Percentiles rank a stretch among this genome's conserved stretches.
Evolutionary conservation across 2,329 filamentous ascomycete species (phyloP).

Genomic region (Ascosphaera aggregata): DNA sequence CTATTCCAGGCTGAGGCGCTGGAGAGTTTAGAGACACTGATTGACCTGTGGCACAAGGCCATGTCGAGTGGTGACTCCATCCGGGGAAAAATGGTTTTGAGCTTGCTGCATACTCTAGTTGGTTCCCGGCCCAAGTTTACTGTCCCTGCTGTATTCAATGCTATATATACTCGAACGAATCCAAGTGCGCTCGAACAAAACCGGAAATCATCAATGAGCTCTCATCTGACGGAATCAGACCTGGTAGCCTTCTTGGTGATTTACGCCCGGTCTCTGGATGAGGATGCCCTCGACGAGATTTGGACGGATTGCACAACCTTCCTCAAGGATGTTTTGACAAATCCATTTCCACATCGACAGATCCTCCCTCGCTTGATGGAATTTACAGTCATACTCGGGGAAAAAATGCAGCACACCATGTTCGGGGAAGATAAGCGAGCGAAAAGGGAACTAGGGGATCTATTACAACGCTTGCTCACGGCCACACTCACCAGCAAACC

Average conservation of each 20-base stretch:
- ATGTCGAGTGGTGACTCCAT: constrained; percentile 23
- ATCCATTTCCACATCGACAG: constrained; percentile 86
- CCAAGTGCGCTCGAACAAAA: constrained; percentile 53
- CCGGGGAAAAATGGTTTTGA: constrained; percentile 46
- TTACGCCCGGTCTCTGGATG: constrained; percentile 73
- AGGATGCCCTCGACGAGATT: constrained; percentile 95
- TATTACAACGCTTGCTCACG: constrained; percentile 67
- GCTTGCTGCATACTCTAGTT: constrained; percentile 72
- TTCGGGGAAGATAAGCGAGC: constrained; percentile 88
- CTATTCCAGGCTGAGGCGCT: constrained; percentile 79
- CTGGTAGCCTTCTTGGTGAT: constrained; percentile 75
- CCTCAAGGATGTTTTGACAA: constrained; percentile 66
- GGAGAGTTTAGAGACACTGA: constrained; percentile 78
- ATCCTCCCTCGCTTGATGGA: constrained; percentile 68
- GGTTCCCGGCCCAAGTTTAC: constrained; percentile 78
- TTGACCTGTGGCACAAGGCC: constrained; percentile 52
- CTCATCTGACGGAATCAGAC: constrained; percentile 60
- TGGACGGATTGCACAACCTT: constrained; percentile 91
- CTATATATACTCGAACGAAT: constrained; percentile 86
- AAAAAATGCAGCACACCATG: constrained; percentile 94
- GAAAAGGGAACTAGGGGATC: constrained; percentile 75
- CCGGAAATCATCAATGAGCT: constrained; percentile 70
- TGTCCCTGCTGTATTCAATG: constrained; percentile 84
- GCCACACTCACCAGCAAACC: constrained; percentile 88
- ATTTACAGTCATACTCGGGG: constrained; percentile 70